Base-by-base conservation (phyloP, 495 filamentous ascomycete species). In the Penicillium psychrofluorescens region DNA sequence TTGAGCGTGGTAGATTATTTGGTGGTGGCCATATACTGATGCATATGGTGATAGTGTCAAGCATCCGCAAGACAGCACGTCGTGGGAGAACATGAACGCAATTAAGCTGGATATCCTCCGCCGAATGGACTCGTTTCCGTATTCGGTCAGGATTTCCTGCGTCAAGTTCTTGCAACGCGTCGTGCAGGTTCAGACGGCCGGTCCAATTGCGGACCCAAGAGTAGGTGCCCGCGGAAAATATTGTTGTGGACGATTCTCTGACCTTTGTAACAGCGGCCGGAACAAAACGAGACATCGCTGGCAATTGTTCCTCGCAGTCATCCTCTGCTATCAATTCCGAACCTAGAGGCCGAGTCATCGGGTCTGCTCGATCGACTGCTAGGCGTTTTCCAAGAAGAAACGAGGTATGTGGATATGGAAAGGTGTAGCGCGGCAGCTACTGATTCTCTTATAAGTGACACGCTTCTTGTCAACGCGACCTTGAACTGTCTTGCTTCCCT, bases 161-260 rank as follows among this genome's bases (percentile, higher is more conserved):
- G 86, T 96, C 74, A 98, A 98, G 60, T 97, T 98, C 56, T 82
- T 86, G 11, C 90, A 97, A 68, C 78, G 87, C 22, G 88, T 97
- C 31, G 85, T 98, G 35, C 84, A 95, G 43, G 84, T 88, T 7
- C 91, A 98, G 61, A 96, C 90, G 7, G 83, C 83, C 11, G 90
- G 88, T 32, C 65, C 81, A 48, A 83, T 89, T 51, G 72, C 81
- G 27, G 92, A 97, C 61, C 88, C 87, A 46, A 82, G 88, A 71
- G 90, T 95, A 77, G 39, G 83, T 67, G 4, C 22, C 2, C 22
- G 22, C 22, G 22, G 22, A 22, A 22, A 6, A 22, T 22, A 6
- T 22, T 22, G 6, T 6, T 22, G 22, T 22, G 0, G 6, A 22
- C 22, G 22, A 22, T 22, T 22, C 22, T 22, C 22, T 72, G 33